Conservation (phyloP, 306 rosid species). For the Hylodesmum podocarpum region DNA sequence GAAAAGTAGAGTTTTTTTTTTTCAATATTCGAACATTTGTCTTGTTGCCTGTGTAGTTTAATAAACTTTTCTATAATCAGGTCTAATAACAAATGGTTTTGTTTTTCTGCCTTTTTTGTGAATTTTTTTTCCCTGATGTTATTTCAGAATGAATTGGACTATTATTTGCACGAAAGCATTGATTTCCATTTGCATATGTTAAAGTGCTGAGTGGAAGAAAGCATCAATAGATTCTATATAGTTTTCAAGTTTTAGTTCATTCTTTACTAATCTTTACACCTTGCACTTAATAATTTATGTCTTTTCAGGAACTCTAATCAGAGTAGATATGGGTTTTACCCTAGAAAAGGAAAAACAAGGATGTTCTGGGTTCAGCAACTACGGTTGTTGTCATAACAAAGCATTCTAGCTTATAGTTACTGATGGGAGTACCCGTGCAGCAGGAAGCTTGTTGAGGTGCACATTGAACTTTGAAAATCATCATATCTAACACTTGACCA, state of each 20-base stretch:
- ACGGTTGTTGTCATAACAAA: slow-evolving; percentile 80
- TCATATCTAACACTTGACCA: background rate
- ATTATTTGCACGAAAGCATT: slow-evolving; percentile 52
- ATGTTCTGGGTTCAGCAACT: slow-evolving; percentile 65
- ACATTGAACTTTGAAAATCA: slow-evolving; percentile 10
- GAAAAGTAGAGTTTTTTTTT: no score
- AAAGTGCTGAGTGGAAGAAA: slow-evolving; percentile 11
- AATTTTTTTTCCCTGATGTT: background rate
- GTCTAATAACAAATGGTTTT: background rate
- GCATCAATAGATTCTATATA: background rate
- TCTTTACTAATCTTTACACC: slow-evolving; percentile 12
- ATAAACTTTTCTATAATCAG: background rate
- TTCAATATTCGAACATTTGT: background rate
- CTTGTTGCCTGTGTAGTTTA: background rate
- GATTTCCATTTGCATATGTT: background rate
- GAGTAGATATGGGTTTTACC: slow-evolving; percentile 81
- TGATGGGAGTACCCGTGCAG: slow-evolving; percentile 63
- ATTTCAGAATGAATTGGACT: slow-evolving; percentile 83
- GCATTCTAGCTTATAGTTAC: slow-evolving; percentile 82
- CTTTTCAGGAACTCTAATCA: slow-evolving; percentile 76
- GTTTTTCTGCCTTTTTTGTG: no score
- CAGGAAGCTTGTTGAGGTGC: slow-evolving; percentile 71
- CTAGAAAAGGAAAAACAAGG: slow-evolving; percentile 62
- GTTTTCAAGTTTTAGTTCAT: slow-evolving; percentile 12
- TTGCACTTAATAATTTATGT: background rate